phyloP scores from a whole-genome alignment of 2,329 filamentous ascomycete species.

The Clonostachys solani region DNA sequence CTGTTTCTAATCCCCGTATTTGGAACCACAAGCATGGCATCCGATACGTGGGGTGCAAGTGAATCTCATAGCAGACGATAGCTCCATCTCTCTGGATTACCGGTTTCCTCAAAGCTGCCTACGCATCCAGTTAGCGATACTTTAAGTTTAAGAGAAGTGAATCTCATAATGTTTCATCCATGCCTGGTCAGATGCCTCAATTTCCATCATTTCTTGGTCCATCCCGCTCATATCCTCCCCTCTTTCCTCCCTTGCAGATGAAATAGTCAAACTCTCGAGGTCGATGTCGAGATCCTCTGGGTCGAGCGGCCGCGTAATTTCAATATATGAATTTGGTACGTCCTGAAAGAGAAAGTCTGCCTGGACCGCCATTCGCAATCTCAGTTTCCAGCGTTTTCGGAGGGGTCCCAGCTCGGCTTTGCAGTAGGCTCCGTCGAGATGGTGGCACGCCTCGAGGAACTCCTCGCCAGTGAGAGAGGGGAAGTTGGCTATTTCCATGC shows the following conservation, averaged over 20 bases:
- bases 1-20: slow-evolving; percentile 51
- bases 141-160: not conserved
- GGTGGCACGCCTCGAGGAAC: slow-evolving; percentile 61
- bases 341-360: slow-evolving; percentile 32
- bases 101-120: slow-evolving; percentile 31
- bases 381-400: slow-evolving; percentile 50
- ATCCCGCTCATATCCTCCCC: slow-evolving; percentile 12
- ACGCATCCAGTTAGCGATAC: not conserved
- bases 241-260: slow-evolving; percentile 6
- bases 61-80: slow-evolving; percentile 67
- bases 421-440: slow-evolving; percentile 54
- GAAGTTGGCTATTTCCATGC: slow-evolving; percentile 46
- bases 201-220: slow-evolving; percentile 43
- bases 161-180: slow-evolving; percentile 3
- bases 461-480: slow-evolving; percentile 58
- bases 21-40: slow-evolving; percentile 75
- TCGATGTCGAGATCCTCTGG: slow-evolving; percentile 38
- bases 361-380: slow-evolving; percentile 45
- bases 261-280: slow-evolving; percentile 41
- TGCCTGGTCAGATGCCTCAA: slow-evolving; percentile 50
- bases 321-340: slow-evolving; percentile 48
- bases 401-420: slow-evolving; percentile 51
- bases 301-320: slow-evolving; percentile 51
- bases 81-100: slow-evolving; percentile 24
- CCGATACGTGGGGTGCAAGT: slow-evolving; percentile 70